These are phyloP conservation scores for Fusarium pseudonygamai DNA, from an alignment of 2,329 filamentous ascomycete genomes.

Conservation along the genomic window DNA sequence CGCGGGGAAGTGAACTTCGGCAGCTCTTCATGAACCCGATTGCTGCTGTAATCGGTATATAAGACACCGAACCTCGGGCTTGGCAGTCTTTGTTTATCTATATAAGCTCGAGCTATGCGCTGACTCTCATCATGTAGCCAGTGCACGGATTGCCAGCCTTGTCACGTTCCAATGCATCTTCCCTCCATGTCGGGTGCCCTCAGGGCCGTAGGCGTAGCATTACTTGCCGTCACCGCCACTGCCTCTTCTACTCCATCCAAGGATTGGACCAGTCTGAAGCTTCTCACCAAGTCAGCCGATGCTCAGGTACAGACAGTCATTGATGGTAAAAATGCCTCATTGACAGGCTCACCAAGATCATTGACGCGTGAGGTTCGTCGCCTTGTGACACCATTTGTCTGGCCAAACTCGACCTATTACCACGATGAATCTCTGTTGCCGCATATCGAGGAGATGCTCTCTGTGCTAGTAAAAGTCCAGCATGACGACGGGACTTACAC, in stretches of 20 bases:
- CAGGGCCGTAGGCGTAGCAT: not conserved
- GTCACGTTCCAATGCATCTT: not conserved
- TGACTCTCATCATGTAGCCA: not conserved
- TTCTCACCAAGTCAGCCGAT: conserved; percentile 4
- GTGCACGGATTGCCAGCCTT: too few species aligned
- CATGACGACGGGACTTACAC: conserved; percentile 10
- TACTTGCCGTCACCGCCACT: not conserved
- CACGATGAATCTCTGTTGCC: conserved; percentile 9
- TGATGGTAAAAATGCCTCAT: not conserved
- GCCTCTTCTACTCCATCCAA: not conserved
- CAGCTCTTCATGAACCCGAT: not conserved
- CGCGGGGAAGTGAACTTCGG: conserved; percentile 9
- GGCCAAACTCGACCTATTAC: conserved; percentile 8
- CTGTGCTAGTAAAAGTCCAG: not conserved
- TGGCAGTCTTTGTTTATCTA: not conserved
- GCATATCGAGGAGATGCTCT: conserved; percentile 7
- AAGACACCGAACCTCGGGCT: conserved; percentile 17
- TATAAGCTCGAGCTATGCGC: not conserved
- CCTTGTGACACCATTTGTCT: conserved; percentile 5
- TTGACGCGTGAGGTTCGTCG: conserved; percentile 10
- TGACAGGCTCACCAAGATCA: conserved; percentile 4
- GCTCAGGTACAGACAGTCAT: not conserved
- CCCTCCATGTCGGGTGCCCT: not conserved
- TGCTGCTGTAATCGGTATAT: not conserved
- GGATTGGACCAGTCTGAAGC: not conserved